Conservation (phyloP, 2,329 filamentous ascomycete species). For the Pezicula radicicola region DNA sequence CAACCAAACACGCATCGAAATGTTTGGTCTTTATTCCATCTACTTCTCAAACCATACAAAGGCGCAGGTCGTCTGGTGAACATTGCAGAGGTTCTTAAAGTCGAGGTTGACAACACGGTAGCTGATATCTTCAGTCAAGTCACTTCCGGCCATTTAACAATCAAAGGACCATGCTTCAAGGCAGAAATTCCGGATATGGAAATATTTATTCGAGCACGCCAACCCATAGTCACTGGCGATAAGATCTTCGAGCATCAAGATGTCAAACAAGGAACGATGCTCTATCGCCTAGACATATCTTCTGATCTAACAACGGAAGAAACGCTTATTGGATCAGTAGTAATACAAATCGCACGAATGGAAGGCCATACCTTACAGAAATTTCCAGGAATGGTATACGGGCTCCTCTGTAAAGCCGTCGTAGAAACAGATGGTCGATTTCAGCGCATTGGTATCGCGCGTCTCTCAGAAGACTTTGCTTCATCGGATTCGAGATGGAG, state of each 20-base stretch:
- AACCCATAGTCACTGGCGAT: not conserved
- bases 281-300: not conserved
- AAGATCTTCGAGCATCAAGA: constrained; percentile 1
- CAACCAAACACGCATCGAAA: not conserved
- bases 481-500: too few relatives aligned
- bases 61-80: not conserved
- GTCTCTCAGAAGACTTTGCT: too few relatives aligned
- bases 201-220: not conserved
- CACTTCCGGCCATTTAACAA: not conserved
- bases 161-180: not conserved
- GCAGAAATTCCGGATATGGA: not conserved
- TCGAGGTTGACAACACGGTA: not conserved
- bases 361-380: too few relatives aligned
- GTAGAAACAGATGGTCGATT: too few relatives aligned
- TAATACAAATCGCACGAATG: not conserved
- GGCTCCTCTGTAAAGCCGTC: too few relatives aligned
- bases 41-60: not conserved
- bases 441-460: too few relatives aligned
- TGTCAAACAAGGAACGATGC: not conserved
- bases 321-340: not conserved
- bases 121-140: not conserved
- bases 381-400: too few relatives aligned
- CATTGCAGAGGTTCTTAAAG: not conserved
- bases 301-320: not conserved
- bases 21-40: not conserved